A percentile compares a stretch with the other conserved stretches of the same genome.
Evolutionary conservation across 768 basidiomycete genomes (phyloP).

Genomic region (Mycena capillaripes): DNA sequence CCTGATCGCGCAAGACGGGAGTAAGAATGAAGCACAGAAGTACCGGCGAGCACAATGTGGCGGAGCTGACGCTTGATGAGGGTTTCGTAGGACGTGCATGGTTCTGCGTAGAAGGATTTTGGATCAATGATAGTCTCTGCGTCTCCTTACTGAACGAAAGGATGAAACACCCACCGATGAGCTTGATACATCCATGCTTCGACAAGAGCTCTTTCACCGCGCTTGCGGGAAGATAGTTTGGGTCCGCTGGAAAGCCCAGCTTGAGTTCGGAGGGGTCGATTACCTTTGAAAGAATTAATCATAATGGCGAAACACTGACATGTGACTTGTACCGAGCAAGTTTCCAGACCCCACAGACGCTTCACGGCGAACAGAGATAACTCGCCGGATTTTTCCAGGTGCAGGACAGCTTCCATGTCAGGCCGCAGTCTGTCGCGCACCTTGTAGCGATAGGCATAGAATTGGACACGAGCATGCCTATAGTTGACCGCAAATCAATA

Average conservation of each 20-base stretch:
- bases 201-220: conserved; percentile 15
- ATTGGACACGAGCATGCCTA: conserved; percentile 24
- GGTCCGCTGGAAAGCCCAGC: conserved; percentile 26
- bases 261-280: conserved; percentile 25
- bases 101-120: conserved; percentile 18
- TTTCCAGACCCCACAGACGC: conserved; percentile 33
- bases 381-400: conserved; percentile 15
- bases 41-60: conserved; percentile 12
- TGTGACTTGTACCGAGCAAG: conserved; percentile 3
- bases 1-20: not conserved
- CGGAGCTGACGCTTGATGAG: conserved; percentile 21
- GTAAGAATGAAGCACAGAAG: not conserved
- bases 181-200: conserved; percentile 24
- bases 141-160: not conserved
- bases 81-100: conserved; percentile 28
- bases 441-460: conserved; percentile 22
- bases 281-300: not conserved
- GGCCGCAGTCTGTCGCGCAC: conserved; percentile 29
- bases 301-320: no score
- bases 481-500: not conserved
- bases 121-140: no score
- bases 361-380: conserved; percentile 23
- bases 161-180: conserved; percentile 23
- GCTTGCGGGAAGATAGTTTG: conserved; percentile 16
- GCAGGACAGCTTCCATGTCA: conserved; percentile 26